Evolutionary conservation across 345 rosid genomes (phyloP), one percentile per base, ranked within the genome.

Genomic region (Geranium brycei): DNA sequence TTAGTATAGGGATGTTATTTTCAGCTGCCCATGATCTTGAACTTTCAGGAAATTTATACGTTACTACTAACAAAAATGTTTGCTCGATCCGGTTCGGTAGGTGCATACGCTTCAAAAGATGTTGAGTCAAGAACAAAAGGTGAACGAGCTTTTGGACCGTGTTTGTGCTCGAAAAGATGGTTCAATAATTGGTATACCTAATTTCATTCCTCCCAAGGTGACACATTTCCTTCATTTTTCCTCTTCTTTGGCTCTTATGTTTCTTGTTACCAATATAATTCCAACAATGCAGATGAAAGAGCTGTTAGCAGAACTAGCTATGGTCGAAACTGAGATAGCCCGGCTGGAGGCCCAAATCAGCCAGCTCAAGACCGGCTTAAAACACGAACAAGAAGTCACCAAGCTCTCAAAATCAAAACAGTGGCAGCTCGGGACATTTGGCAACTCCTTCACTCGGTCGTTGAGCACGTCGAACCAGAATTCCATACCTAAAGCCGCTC

Each of bases 131-230:
- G 95, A 92, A 81, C 91, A 87, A 61, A 84, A 76, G 63, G 80
- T 84, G 81, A 88, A 82, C 60, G 87, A 84, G 69, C 75, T 86
- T 71, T 77, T 89, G 76, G 82, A 81, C 57, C 69, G 59, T 17
- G 78, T 84, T 8, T 89, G 86, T 66, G 65, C 77, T 19, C 74
- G 76, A 67, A 72, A 68, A 19, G 68, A 69, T 64, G 82, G 76
- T 58, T 75, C 84, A 35, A 72, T 75, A 19, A 68, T 84, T 59
- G 35, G 77, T 18, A 79, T 87, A 71, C 96, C 98, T 14, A 74
- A 71, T 40, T 84, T 80, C 69, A 87, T 91, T 62, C 96, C 91
- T 77, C 89, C 95, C 3, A 87, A 89, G 92, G 98, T 83, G 78
- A 63, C 55, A 3, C 32, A 28, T 16, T 57, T 17, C 19, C 53